Conservation (phyloP, 2,329 filamentous ascomycete genomes). For the Pseudocercospora crystallina region DNA sequence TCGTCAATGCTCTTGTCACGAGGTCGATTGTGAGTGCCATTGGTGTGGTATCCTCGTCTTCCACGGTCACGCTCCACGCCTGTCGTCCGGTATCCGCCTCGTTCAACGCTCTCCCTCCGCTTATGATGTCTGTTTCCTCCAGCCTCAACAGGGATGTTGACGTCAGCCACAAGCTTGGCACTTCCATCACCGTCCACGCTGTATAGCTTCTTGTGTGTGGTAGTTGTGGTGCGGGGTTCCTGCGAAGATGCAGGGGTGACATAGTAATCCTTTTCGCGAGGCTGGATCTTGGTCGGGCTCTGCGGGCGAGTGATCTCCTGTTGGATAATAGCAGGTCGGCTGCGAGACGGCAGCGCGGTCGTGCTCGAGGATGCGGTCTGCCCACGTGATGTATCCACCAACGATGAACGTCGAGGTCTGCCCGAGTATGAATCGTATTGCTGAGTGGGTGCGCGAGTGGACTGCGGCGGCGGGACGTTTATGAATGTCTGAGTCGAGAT, state of each 20-base stretch:
- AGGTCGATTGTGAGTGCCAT: slow-evolving; percentile 23
- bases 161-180: slow-evolving; percentile 39
- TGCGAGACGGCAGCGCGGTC: slow-evolving; percentile 33
- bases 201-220: slow-evolving; percentile 50
- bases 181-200: slow-evolving; percentile 48
- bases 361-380: slow-evolving; percentile 24
- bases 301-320: slow-evolving; percentile 36
- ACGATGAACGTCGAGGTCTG: slow-evolving; percentile 47
- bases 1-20: slow-evolving; percentile 37
- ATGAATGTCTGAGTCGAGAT: slow-evolving; percentile 38
- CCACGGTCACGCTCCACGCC: slow-evolving; percentile 24
- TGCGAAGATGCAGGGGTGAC: slow-evolving; percentile 38
- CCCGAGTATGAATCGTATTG: slow-evolving; percentile 47
- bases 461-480: slow-evolving; percentile 26
- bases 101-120: slow-evolving; percentile 35
- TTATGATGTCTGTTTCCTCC: slow-evolving; percentile 40
- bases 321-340: slow-evolving; percentile 36
- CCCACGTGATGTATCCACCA: slow-evolving; percentile 39
- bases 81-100: slow-evolving; percentile 24
- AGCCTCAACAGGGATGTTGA: slow-evolving; percentile 39
- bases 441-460: slow-evolving; percentile 21
- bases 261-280: slow-evolving; percentile 40
- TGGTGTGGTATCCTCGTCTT: slow-evolving; percentile 34
- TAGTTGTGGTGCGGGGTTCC: slow-evolving; percentile 29
- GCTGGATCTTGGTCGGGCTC: slow-evolving; percentile 42